phyloP scores from a whole-genome alignment of 495 filamentous ascomycete species.

The Margaritispora aquatica region DNA sequence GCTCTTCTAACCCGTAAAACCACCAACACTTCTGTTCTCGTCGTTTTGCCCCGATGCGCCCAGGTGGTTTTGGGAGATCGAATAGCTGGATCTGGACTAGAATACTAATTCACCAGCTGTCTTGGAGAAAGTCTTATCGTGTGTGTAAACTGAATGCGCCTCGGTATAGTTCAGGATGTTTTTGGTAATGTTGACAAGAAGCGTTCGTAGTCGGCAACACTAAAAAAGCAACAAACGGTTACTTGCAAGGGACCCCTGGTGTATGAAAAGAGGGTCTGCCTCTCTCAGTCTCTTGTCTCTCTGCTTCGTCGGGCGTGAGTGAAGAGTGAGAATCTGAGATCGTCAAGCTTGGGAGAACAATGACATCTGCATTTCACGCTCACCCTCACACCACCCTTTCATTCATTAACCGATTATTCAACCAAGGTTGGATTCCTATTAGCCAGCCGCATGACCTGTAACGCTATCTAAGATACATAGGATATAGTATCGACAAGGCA shows the following conservation, averaged over 20 bases:
- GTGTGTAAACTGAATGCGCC: not conserved
- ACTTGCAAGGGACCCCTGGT: not conserved
- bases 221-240: not conserved
- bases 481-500: not conserved
- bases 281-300: too few relatives aligned
- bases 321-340: too few relatives aligned
- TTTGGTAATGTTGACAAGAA: not conserved
- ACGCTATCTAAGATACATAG: too few relatives aligned
- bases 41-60: not conserved
- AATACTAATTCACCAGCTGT: not conserved
- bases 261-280: not conserved
- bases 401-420: too few relatives aligned
- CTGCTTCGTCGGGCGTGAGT: not conserved
- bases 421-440: not conserved
- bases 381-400: too few relatives aligned
- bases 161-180: not conserved
- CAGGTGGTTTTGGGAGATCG: not conserved
- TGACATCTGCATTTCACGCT: not conserved
- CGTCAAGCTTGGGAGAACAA: not conserved
- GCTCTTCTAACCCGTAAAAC: not conserved
- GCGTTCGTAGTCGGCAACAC: not conserved
- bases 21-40: not conserved
- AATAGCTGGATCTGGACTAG: not conserved
- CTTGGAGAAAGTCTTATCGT: too few relatives aligned
- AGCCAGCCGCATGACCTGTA: not conserved